A percentile compares a stretch with the other conserved stretches of the same genome.
Conservation (phyloP, 257 asterid genomes). For the Eucommia ulmoides region DNA sequence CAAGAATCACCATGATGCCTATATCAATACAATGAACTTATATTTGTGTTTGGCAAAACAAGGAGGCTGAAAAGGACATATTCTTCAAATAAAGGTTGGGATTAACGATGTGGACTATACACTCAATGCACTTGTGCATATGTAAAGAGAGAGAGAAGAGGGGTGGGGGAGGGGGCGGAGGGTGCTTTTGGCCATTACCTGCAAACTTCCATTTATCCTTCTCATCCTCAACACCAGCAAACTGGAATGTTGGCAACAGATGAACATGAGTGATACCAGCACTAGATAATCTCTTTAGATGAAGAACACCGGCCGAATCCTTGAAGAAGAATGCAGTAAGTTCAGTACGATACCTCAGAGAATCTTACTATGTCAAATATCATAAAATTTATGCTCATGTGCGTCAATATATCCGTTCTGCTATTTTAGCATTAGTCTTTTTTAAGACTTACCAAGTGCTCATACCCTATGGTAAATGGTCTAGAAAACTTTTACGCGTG, state of each 20-base stretch:
- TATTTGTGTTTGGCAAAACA: neutral
- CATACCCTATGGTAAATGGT: too few species aligned
- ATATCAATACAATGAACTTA: too few species aligned
- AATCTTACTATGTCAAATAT: slow-evolving; percentile 1
- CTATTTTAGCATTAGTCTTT: too few species aligned
- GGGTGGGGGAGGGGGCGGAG: too few species aligned
- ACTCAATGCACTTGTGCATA: neutral
- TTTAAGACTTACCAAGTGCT: too few species aligned
- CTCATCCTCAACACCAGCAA: slow-evolving; percentile 82
- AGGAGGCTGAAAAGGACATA: neutral
- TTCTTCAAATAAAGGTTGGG: too few species aligned
- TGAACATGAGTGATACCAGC: slow-evolving; percentile 88
- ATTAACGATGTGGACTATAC: neutral
- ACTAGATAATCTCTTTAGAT: slow-evolving; percentile 58
- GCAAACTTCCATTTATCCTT: slow-evolving; percentile 63
- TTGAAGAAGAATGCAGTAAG: slow-evolving; percentile 25
- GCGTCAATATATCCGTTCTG: neutral
- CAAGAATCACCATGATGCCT: too few species aligned
- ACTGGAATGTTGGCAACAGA: slow-evolving; percentile 84
- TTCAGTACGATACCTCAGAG: slow-evolving; percentile 1
- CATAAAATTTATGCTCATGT: neutral
- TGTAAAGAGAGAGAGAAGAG: too few species aligned
- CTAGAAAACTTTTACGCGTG: neutral
- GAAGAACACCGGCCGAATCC: slow-evolving; percentile 85
- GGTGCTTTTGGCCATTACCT: too few species aligned